Conservation (phyloP, 495 filamentous ascomycete genomes). For the Penicillium robsamsonii region DNA sequence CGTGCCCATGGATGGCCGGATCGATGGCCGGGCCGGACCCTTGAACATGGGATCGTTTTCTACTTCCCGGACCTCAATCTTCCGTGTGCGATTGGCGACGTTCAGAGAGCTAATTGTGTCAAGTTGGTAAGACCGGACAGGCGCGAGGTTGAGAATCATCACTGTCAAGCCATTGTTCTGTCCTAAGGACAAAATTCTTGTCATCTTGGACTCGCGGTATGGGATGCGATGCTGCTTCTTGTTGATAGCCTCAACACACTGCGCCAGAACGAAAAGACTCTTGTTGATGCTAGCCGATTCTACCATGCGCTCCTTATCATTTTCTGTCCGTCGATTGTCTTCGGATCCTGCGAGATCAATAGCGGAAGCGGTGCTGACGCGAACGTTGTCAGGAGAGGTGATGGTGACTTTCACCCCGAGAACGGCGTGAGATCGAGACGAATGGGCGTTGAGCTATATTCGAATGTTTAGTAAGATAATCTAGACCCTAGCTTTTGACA, state of each 20-base stretch:
- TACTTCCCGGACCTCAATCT: constrained; percentile 91
- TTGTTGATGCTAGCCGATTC: constrained; percentile 99
- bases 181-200: constrained; percentile 83
- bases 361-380: constrained; percentile 81
- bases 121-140: constrained; percentile 80
- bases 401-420: constrained; percentile 85
- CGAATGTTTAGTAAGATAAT: not conserved
- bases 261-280: constrained; percentile 88
- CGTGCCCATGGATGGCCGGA: constrained; percentile 44
- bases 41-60: constrained; percentile 90
- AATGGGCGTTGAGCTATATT: constrained; percentile 79
- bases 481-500: too few species aligned
- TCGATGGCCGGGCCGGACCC: constrained; percentile 55
- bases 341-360: constrained; percentile 97
- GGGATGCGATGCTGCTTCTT: constrained; percentile 80
- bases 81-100: constrained; percentile 93
- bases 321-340: constrained; percentile 92
- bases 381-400: constrained; percentile 65
- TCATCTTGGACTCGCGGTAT: constrained; percentile 97
- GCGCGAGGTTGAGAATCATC: constrained; percentile 95
- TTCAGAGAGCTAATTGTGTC: constrained; percentile 93
- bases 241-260: constrained; percentile 93
- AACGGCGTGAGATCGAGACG: constrained; percentile 89
- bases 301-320: constrained; percentile 86
- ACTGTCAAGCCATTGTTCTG: constrained; percentile 95